Conservation (phyloP, 495 filamentous ascomycete genomes). For the Aspergillus cavernicola region DNA sequence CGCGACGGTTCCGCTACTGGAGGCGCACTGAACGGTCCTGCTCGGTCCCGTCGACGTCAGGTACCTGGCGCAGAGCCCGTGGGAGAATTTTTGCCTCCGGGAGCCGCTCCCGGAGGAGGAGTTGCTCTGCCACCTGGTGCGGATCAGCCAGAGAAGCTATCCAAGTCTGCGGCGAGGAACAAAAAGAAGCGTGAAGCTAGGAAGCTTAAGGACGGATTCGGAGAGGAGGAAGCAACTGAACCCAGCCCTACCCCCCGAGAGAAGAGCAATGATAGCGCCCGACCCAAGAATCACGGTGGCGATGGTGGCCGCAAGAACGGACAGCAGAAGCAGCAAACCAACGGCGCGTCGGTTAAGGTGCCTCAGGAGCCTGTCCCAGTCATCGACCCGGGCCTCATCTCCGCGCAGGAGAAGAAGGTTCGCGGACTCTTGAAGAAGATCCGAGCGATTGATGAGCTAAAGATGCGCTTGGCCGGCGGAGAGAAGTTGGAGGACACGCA, state of each 20-base stretch:
- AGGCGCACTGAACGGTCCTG: constrained; percentile 72
- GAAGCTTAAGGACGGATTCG: constrained; percentile 77
- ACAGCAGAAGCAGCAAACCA: constrained; percentile 31
- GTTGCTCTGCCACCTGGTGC: constrained; percentile 54
- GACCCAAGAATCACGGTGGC: constrained; percentile 50
- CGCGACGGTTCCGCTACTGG: constrained; percentile 69
- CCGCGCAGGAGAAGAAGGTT: constrained; percentile 79
- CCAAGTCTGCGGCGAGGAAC: constrained; percentile 89
- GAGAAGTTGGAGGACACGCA: constrained; percentile 98
- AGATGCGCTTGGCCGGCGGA: constrained; percentile 88
- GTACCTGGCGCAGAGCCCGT: constrained; percentile 75
- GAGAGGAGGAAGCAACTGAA: constrained; percentile 19
- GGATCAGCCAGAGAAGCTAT: constrained; percentile 66
- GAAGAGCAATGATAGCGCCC: constrained; percentile 52
- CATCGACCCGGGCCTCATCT: constrained; percentile 27
- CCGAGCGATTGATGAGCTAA: constrained; percentile 92
- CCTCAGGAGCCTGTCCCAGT: constrained; percentile 30
- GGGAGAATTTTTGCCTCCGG: constrained; percentile 58
- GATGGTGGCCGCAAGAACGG: constrained; percentile 27
- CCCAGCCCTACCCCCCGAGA: constrained; percentile 66
- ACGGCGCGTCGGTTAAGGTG: constrained; percentile 42
- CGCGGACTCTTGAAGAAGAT: constrained; percentile 92
- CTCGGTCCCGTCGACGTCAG: constrained; percentile 62
- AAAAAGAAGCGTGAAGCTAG: constrained; percentile 99
- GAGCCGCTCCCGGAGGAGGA: constrained; percentile 67